Percentiles rank a stretch among this genome's conserved stretches.
phyloP scores from a whole-genome alignment of 768 basidiomycete genomes.

The Trametes cingulata region DNA sequence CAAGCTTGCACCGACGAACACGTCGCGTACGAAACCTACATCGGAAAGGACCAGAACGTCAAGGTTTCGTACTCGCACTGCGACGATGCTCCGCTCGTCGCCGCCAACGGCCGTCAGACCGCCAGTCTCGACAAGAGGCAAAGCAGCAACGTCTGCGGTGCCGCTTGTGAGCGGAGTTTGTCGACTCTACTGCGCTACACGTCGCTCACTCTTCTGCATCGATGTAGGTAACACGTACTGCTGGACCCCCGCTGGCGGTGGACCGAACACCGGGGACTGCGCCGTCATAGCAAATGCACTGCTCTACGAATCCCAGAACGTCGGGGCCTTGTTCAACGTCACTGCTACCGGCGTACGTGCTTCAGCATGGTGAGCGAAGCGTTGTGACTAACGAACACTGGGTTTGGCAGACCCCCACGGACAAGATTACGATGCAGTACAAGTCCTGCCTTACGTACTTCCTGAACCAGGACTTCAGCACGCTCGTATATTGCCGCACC shows the following conservation, averaged over 20 bases:
- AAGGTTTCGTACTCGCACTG: conserved; percentile 42
- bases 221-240: conserved; percentile 40
- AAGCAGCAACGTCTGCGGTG: conserved; percentile 40
- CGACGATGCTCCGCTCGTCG: conserved; percentile 7
- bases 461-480: conserved; percentile 44
- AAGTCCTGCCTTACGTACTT: conserved; percentile 48
- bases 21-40: conserved; percentile 31
- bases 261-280: conserved; percentile 49
- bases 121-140: conserved; percentile 27
- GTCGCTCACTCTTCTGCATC: no score
- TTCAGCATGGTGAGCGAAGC: background rate
- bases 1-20: background rate
- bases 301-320: conserved; percentile 48
- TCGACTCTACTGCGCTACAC: background rate
- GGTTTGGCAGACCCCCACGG: conserved; percentile 30
- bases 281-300: conserved; percentile 52
- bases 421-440: conserved; percentile 44
- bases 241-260: conserved; percentile 47
- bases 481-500: conserved; percentile 45
- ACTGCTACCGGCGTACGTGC: conserved; percentile 7
- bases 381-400: background rate
- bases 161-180: conserved; percentile 35
- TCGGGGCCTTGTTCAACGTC: conserved; percentile 32
- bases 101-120: background rate
- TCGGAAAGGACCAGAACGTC: conserved; percentile 47